A percentile compares a stretch with the other conserved stretches of the same genome.
These are phyloP conservation scores for Chrysanthemum lavandulifolium DNA, from an alignment of 129 eudicot genomes.

Conservation along the genomic window DNA sequence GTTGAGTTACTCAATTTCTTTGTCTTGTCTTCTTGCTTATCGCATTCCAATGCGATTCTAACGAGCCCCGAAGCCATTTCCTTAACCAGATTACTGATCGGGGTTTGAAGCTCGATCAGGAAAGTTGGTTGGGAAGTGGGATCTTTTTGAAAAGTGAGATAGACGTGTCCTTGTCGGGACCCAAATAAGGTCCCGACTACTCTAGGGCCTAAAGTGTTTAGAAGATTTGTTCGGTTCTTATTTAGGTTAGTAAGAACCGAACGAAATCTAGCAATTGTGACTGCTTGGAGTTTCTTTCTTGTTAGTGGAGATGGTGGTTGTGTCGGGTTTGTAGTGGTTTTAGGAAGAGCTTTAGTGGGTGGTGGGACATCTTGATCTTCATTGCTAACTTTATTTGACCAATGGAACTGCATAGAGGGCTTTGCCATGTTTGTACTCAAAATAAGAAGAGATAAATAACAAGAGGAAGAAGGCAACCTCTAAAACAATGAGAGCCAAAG, in stretches of 20 bases:
- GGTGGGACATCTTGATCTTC: conserved; percentile 48
- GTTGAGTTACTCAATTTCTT: conserved; percentile 9
- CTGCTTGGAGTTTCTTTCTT: conserved; percentile 61
- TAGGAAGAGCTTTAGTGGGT: conserved; percentile 28
- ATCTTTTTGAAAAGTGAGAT: conserved; percentile 63
- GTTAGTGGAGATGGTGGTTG: conserved; percentile 18
- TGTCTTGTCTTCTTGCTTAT: conserved; percentile 42
- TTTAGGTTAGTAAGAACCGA: conserved; percentile 49
- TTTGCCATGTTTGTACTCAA: conserved; percentile 57
- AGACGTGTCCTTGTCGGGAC: conserved; percentile 63
- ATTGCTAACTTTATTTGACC: conserved; percentile 67
- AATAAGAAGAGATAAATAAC: conserved; percentile 27
- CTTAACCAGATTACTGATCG: conserved; percentile 55
- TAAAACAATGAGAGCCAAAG: conserved; percentile 32
- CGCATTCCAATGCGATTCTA: conserved; percentile 70
- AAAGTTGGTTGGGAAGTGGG: conserved; percentile 59
- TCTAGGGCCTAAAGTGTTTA: conserved; percentile 43
- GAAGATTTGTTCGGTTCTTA: conserved; percentile 37
- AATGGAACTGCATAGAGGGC: conserved; percentile 56
- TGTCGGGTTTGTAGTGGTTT: conserved; percentile 19
- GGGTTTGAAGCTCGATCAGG: conserved; percentile 74
- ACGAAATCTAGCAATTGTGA: conserved; percentile 58
- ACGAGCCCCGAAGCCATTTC: conserved; percentile 89
- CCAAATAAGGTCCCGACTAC: conserved; percentile 80
- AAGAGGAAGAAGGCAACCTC: conserved; percentile 39